These are phyloP conservation scores for Ophioceras dolichostomum DNA, from an alignment of 2,329 filamentous ascomycete genomes.

Conservation along the genomic window DNA sequence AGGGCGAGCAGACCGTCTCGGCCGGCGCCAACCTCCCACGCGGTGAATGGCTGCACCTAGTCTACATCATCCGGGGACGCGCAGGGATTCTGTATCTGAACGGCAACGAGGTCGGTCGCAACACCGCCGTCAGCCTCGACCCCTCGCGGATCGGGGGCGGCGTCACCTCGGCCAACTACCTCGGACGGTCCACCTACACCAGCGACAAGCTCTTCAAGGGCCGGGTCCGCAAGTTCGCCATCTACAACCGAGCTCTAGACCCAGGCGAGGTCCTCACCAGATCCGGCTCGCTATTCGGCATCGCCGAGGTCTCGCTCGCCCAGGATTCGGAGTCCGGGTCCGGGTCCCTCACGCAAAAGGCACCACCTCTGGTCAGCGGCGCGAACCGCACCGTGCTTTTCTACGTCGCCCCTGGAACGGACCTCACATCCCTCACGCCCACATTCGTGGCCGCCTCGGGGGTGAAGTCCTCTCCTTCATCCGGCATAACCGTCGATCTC, in stretches of 20 bases:
- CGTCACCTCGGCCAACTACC: slow-evolving; percentile 10
- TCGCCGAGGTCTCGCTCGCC: not conserved
- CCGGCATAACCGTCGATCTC: slow-evolving; percentile 9
- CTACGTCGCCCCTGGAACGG: slow-evolving; percentile 9
- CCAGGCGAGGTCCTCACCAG: slow-evolving; percentile 7
- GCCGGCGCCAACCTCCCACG: slow-evolving; percentile 8
- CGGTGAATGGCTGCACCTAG: slow-evolving; percentile 10
- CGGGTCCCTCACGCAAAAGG: slow-evolving; percentile 8
- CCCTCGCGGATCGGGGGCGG: slow-evolving; percentile 10
- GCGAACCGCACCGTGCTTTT: slow-evolving; percentile 7
- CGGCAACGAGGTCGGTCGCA: slow-evolving; percentile 27
- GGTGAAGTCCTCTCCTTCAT: slow-evolving; percentile 8
- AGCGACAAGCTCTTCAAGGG: slow-evolving; percentile 11
- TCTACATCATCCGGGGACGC: slow-evolving; percentile 8
- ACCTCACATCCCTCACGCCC: slow-evolving; percentile 8
- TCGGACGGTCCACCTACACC: slow-evolving; percentile 11
- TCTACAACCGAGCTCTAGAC: slow-evolving; percentile 12
- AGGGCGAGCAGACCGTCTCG: slow-evolving; percentile 7
- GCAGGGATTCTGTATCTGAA: slow-evolving; percentile 19
- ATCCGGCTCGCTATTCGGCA: not conserved
- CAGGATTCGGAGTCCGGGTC: no score
- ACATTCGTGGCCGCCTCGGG: slow-evolving; percentile 9
- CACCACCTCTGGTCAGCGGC: slow-evolving; percentile 8
- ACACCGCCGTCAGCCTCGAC: slow-evolving; percentile 4
- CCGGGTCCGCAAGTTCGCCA: slow-evolving; percentile 9